Conservation (phyloP, 139 green algal genomes). For the Coelastrella sp. region DNA sequence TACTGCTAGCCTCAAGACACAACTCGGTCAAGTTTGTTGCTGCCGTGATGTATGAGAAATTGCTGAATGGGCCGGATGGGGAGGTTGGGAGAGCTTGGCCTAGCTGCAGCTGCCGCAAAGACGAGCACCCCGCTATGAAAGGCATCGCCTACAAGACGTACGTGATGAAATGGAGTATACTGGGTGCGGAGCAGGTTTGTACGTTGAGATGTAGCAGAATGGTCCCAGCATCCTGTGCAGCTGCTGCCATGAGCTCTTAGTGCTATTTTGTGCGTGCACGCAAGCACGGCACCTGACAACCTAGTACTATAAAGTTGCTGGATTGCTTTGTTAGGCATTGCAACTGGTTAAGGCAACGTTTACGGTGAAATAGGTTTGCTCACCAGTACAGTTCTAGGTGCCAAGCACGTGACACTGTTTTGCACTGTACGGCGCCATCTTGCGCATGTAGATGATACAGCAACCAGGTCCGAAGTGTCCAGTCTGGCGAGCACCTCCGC, state of each 20-base stretch:
- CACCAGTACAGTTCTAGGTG: slow-evolving; percentile 6
- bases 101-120: background rate
- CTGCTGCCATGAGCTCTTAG: background rate
- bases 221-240: background rate
- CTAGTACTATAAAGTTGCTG: no score
- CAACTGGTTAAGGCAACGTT: no score
- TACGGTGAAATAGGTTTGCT: no score
- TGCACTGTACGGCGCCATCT: background rate
- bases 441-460: background rate
- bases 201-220: background rate
- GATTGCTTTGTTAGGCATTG: no score
- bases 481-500: background rate
- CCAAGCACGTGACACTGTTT: background rate
- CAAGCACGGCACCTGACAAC: background rate
- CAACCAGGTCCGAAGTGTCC: background rate
- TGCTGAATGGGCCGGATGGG: background rate
- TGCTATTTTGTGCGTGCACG: background rate
- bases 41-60: background rate
- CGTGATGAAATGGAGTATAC: background rate
- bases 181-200: background rate
- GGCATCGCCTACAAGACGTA: slow-evolving; percentile 17
- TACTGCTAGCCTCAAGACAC: slow-evolving; percentile 1
- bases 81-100: background rate
- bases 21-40: background rate
- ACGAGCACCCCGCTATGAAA: background rate